Evolutionary conservation across 2,329 filamentous ascomycete genomes (phyloP).

Genomic region (Fusarium papillatum): DNA sequence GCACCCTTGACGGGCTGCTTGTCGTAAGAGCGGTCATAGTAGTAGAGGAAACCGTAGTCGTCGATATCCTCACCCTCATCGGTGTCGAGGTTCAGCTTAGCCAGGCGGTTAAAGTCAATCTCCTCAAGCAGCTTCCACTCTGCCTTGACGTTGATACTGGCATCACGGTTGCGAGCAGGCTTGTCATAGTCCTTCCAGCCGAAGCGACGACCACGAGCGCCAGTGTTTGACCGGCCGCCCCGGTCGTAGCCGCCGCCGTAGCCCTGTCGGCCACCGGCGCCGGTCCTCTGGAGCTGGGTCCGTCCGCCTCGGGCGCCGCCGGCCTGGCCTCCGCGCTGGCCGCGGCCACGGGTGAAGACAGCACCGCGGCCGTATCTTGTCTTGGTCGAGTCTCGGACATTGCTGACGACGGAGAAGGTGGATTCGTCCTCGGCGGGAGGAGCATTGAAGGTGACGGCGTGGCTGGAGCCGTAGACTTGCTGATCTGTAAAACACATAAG

Average conservation of each 20-base stretch:
- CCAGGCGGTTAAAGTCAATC: constrained; percentile 96
- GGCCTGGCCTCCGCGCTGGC: constrained; percentile 79
- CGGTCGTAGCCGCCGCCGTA: constrained; percentile 73
- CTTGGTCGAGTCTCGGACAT: constrained; percentile 88
- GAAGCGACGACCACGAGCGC: constrained; percentile 86
- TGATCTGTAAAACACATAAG: constrained; percentile 73
- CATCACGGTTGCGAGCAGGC: constrained; percentile 95
- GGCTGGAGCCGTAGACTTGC: constrained; percentile 94
- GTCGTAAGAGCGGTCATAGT: constrained; percentile 97
- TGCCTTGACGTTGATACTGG: constrained; percentile 94
- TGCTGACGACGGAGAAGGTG: constrained; percentile 98
- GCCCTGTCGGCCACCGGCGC: constrained; percentile 75
- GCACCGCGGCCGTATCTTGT: constrained; percentile 90
- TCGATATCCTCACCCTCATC: constrained; percentile 97
- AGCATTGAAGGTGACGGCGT: constrained; percentile 88
- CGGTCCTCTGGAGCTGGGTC: constrained; percentile 78
- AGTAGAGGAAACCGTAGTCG: constrained; percentile 96
- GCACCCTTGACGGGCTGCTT: constrained; percentile 91
- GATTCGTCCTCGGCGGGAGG: constrained; percentile 96
- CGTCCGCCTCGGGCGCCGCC: constrained; percentile 69
- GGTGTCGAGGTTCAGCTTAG: constrained; percentile 95
- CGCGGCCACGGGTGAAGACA: constrained; percentile 90
- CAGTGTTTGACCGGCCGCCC: constrained; percentile 77
- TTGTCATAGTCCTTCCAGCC: constrained; percentile 99
- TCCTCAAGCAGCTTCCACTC: constrained; percentile 98